Base-by-base conservation (phyloP, 2,329 filamentous ascomycete genomes). In the Tolypocladium endophyticum region DNA sequence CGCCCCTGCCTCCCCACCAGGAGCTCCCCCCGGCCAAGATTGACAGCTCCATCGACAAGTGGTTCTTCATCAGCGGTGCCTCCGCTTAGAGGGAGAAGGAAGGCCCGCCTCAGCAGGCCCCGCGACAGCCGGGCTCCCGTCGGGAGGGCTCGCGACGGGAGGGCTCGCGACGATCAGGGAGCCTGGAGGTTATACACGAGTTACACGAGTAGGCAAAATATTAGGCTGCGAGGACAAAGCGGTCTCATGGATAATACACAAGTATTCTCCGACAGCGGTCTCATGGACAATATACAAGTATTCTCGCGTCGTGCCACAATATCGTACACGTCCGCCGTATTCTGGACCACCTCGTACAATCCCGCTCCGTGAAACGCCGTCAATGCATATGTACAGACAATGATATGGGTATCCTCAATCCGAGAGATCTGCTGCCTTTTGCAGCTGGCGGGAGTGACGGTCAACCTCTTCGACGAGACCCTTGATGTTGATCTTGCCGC, bases 1-100 rank as follows among this genome's bases (percentile, higher is more conserved):
- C 87, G 64, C 87, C 85, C 72, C 86, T 99, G 67, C 90, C 92
- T 62, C 72, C 83, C 64, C 81, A 89, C 78, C 84, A 97, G 85
- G 87, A 95, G 71, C 81, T 95, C 61, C 75, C 84, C 59, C 86
- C 94, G 62, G 93, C 88, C 66, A 92, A 93, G 72, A 96, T 99
- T 70, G 94, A 99, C 74, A 84, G 86, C 74, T 95, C 88, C 78
- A 96, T 97, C 73, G 94, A 99, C 86, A 99, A 99, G 87, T 99
- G 94, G 94, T 99, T 99, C 89, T 99, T 97, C 87, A 99, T 99
- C 79, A 96, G 92, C 76, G 94, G 94, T 77, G 94, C 94, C 73
- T 90, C 92, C 69, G 82, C 88, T 70, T 93, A 89, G 80, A 69
- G 61, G 35, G 36, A n/a, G n/a, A n/a, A n/a, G n/a, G n/a, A n/a